Evolutionary conservation across 805 yeast species (phyloP).

Genomic region (Tetrapisispora pingtungensis): DNA sequence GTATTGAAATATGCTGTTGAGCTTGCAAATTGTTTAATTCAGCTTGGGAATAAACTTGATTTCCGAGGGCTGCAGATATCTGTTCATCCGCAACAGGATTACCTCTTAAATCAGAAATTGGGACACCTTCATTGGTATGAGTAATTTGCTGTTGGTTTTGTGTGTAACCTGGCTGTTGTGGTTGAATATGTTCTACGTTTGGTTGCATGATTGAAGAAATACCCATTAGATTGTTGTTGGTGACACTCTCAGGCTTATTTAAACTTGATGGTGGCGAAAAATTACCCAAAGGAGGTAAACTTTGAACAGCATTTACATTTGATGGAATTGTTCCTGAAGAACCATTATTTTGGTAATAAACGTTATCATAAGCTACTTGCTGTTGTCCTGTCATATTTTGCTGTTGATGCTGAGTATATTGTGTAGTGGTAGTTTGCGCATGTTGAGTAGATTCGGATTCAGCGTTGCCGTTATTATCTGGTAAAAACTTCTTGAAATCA

Average conservation of each 20-base stretch:
- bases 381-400: slow-evolving; percentile 2
- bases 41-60: neutral
- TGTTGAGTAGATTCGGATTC: slow-evolving; percentile 15
- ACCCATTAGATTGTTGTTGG: slow-evolving; percentile 12
- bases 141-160: slow-evolving; percentile 7
- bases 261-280: slow-evolving; percentile 31
- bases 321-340: slow-evolving; percentile 1
- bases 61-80: neutral
- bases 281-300: slow-evolving; percentile 31
- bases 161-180: slow-evolving; percentile 13
- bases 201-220: slow-evolving; percentile 21
- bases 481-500: slow-evolving; percentile 91
- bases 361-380: slow-evolving; percentile 7
- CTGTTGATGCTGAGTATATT: slow-evolving; percentile 15
- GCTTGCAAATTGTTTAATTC: slow-evolving; percentile 2
- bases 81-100: slow-evolving; percentile 6
- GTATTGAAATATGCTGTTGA: slow-evolving; percentile 9
- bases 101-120: slow-evolving; percentile 30
- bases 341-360: slow-evolving; percentile 7
- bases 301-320: slow-evolving; percentile 8
- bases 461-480: slow-evolving; percentile 40
- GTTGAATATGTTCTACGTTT: slow-evolving; percentile 1
- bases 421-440: slow-evolving; percentile 8
- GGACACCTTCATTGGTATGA: slow-evolving; percentile 23
- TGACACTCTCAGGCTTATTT: slow-evolving; percentile 6